Base-by-base conservation (phyloP, 768 basidiomycete species). In the Pisolithus orientalis region DNA sequence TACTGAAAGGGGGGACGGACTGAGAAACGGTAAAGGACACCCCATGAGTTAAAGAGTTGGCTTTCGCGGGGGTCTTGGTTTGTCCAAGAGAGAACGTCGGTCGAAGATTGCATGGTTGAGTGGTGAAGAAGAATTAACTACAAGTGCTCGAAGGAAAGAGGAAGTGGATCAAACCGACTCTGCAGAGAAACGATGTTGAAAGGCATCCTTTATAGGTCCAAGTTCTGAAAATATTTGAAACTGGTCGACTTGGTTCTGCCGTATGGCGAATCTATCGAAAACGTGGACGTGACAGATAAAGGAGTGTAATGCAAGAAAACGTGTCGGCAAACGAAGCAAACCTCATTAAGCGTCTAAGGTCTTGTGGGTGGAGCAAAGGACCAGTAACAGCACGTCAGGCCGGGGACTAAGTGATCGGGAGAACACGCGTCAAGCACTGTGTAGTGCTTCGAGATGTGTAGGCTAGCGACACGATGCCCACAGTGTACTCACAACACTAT, bases 61-160 rank as follows among this genome's bases (percentile, higher is more conserved):
- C 90, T 92, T 67, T 90, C 84, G 46, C 87, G 84, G 60, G 87
- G 85, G 68, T 92, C 89, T 60, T 85, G 83, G 70, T 85, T 89
- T 44, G 90, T 91, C 90, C 90, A 93, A 50, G 84, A 88, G 66
- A 90, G 80, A 46, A 89, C 75, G 54, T 90, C 87, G 69, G 79
- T 72, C 52, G 76, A 63, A 60, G 75, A 70, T 44, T 77, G 63
- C 80, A 82, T 82, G 55, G 56, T 64, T 3, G 46, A 47, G 32
- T 60, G 63, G 62, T 52, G 75, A 68, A 59, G 75, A 63, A 34
- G 21, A 51, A 62, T 24, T 73, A 72, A 44, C 55, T 62, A 59
- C 56, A 61, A 59, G 53, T 44, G 54, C 63, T 65, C 65, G 58
- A 59, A 62, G 55, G 57, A 57, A 58, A 61, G 61, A 61, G 63